Percentiles rank a stretch among this genome's conserved stretches.
phyloP scores from a whole-genome alignment of 2,329 filamentous ascomycete genomes.

The Neonectria magnoliae region DNA sequence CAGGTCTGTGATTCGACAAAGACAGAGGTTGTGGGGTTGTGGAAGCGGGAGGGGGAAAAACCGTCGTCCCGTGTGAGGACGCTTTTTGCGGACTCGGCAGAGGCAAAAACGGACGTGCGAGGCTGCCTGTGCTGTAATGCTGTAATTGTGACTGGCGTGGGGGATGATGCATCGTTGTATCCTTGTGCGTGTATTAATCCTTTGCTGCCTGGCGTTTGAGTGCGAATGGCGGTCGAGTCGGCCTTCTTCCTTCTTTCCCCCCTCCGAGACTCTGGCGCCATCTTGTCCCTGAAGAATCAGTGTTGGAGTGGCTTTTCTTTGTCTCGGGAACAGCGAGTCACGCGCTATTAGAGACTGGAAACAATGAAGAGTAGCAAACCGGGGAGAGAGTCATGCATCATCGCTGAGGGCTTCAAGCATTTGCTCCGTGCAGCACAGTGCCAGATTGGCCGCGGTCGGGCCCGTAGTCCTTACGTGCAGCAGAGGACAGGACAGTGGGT shows the following conservation, averaged over 20 bases:
- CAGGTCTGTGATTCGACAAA: conserved; percentile 12
- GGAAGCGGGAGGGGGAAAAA: conserved; percentile 1
- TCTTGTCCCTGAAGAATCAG: too few species aligned
- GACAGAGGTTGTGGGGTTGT: neutral
- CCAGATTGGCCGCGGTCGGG: neutral
- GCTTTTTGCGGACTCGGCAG: neutral
- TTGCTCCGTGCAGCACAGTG: neutral
- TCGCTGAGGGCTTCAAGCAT: neutral
- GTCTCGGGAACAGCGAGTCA: neutral
- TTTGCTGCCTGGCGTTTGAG: neutral
- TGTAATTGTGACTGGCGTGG: neutral
- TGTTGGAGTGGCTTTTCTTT: neutral
- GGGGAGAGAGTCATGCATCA: neutral
- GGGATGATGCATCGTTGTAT: neutral
- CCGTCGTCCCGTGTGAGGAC: neutral
- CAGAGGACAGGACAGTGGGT: neutral
- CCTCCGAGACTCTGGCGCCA: neutral
- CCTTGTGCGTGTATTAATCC: neutral
- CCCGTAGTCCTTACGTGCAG: neutral
- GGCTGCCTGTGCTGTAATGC: neutral
- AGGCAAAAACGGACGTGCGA: neutral
- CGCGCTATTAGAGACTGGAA: neutral
- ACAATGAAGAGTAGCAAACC: neutral
- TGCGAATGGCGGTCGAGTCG: neutral
- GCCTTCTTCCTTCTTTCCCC: neutral